Evolutionary conservation across 169 alveolate species (phyloP), one percentile per base, ranked within the genome.

Genomic region (Babesia sp.): DNA sequence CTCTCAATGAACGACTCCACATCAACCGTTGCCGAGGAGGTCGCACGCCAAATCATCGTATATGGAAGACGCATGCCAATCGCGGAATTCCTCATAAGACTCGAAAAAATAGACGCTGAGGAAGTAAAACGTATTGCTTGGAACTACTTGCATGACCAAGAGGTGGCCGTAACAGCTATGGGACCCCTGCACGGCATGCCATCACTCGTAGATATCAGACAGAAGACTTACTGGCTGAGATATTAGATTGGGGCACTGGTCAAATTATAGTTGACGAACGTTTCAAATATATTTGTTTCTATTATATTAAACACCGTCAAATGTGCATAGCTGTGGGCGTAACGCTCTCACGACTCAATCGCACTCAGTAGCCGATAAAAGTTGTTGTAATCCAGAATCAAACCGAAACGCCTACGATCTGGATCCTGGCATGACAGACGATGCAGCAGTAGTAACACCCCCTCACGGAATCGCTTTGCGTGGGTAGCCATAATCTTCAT

Each of bases 71-170:
- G 90, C 54, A 86, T 91, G 70, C 87, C 93, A 0, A 63, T 84
- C 42, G 92, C 93, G 18, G 95, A 91, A 75, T 91, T 91, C 82
- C 72, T 91, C 33, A 45, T 72, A 33, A 86, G 95, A 31, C 82
- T 91, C 42, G 90, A 91, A 50, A 85, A 76, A 46, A 91, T 91
- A 24, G 95, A 91, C 77, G 87, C 94, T 7, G 95, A 91, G 54
- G 95, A 91, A 69, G 87, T 91, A 28, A 91, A 91, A 57, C 53
- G 95, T 42, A 94, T 91, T 28, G 95, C 95, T 20, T 91, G 95
- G 95, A 91, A 91, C 61, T 89, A 89, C 69, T 78, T 91, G 45
- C 95, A 91, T 64, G 95, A 91, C 74, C 58, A 68, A 31, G 93
- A 90, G 61, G 72, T 90, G 57, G 93, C 94, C 0, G 89, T 90